These are phyloP conservation scores for Peltaster fructicola DNA, from an alignment of 2,329 filamentous ascomycete genomes.

Conservation along the genomic window DNA sequence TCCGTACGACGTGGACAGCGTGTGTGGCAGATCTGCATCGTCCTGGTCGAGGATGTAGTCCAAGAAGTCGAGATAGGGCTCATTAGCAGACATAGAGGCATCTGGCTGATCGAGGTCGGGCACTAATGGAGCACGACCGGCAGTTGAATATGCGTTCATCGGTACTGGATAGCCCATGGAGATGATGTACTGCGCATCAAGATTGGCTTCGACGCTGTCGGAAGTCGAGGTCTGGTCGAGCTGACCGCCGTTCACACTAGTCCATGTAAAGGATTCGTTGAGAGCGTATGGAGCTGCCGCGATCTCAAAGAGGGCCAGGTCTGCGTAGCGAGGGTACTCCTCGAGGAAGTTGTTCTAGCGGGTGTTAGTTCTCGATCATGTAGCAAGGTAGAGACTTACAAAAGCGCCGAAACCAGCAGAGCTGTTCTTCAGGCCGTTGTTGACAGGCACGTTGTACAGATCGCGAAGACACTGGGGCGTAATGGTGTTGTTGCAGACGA, in stretches of 20 bases:
- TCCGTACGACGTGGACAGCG: constrained; percentile 47
- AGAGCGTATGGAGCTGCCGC: constrained; percentile 31
- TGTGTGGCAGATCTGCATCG: constrained; percentile 37
- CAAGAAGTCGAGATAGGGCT: constrained; percentile 47
- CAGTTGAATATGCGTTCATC: constrained; percentile 41
- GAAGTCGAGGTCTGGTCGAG: constrained; percentile 24
- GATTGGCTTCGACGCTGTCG: constrained; percentile 39
- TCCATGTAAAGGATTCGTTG: constrained; percentile 36
- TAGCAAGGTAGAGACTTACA: neutral
- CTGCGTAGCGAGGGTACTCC: constrained; percentile 30
- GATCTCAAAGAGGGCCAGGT: constrained; percentile 38
- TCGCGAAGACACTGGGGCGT: constrained; percentile 35
- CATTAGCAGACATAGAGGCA: constrained; percentile 34
- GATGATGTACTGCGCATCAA: constrained; percentile 45
- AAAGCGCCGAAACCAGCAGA: constrained; percentile 3
- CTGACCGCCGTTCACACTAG: constrained; percentile 37
- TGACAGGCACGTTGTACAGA: constrained; percentile 33
- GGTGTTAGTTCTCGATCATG: constrained; percentile 1
- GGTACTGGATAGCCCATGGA: constrained; percentile 36
- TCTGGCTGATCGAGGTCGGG: constrained; percentile 27
- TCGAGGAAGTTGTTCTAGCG: constrained; percentile 28
- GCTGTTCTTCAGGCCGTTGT: constrained; percentile 2
- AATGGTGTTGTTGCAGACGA: constrained; percentile 31
- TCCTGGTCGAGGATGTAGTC: constrained; percentile 38
- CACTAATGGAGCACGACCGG: constrained; percentile 29